Evolutionary conservation across 2,329 filamentous ascomycete genomes (phyloP).

Genomic region (Calonectria henricotiae): DNA sequence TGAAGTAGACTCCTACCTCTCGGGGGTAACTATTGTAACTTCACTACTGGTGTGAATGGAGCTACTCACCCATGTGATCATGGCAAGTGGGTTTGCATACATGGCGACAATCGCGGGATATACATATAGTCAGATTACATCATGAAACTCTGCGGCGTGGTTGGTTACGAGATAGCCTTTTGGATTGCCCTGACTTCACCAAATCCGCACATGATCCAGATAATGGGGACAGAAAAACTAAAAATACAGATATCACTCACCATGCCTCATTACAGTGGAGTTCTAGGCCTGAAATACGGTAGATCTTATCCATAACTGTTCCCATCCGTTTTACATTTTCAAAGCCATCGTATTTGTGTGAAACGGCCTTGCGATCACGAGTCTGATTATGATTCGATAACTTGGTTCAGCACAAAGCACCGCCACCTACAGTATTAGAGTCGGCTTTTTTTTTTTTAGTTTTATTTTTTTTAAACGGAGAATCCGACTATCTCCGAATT

Average conservation of each 20-base stretch:
- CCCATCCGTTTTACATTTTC: not conserved
- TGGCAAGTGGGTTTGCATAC: not conserved
- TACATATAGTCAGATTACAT: not conserved
- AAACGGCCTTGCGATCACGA: not conserved
- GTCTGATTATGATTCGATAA: no score
- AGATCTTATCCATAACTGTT: not conserved
- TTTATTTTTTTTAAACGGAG: no score
- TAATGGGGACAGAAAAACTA: not conserved
- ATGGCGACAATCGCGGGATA: not conserved
- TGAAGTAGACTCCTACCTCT: not conserved
- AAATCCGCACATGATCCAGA: not conserved
- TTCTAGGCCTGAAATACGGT: not conserved
- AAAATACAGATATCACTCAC: not conserved
- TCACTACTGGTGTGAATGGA: not conserved
- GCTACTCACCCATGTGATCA: not conserved
- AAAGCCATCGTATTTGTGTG: not conserved
- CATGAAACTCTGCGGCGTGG: not conserved
- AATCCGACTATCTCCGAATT: not conserved
- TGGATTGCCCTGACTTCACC: not conserved
- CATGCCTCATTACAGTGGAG: not conserved
- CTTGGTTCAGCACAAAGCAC: not conserved
- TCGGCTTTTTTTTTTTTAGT: no score
- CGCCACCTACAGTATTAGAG: not conserved
- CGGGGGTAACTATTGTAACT: not conserved
- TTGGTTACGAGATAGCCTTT: not conserved